Conservation (phyloP, 495 filamentous ascomycete species). For the Xylaria nigripes region DNA sequence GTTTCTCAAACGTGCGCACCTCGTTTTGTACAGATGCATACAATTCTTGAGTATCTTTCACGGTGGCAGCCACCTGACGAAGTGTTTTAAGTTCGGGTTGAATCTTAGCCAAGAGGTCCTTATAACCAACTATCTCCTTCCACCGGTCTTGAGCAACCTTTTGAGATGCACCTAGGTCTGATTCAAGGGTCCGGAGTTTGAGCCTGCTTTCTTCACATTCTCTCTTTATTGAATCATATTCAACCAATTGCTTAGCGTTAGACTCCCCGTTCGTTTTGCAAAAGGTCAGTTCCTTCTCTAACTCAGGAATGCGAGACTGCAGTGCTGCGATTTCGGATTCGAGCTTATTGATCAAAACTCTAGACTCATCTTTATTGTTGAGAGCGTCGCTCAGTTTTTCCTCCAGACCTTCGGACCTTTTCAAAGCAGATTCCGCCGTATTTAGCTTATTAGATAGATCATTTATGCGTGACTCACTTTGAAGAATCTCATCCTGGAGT, state of each 20-base stretch:
- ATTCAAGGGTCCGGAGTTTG: constrained; percentile 61
- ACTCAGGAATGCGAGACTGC: constrained; percentile 52
- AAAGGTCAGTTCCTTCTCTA: constrained; percentile 54
- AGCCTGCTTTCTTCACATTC: constrained; percentile 71
- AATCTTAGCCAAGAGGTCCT: constrained; percentile 68
- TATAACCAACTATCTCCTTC: constrained; percentile 75
- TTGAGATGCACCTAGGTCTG: constrained; percentile 77
- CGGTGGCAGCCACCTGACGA: constrained; percentile 61
- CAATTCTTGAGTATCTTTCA: constrained; percentile 65
- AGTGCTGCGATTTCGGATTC: constrained; percentile 36
- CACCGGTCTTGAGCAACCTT: constrained; percentile 78
- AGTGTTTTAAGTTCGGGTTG: constrained; percentile 77
- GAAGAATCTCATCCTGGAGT: constrained; percentile 54
- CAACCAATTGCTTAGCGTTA: constrained; percentile 46
- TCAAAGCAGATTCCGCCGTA: constrained; percentile 68
- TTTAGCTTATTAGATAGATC: constrained; percentile 56
- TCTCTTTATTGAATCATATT: constrained; percentile 51
- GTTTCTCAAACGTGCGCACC: constrained; percentile 64
- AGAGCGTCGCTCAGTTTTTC: constrained; percentile 71
- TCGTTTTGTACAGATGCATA: constrained; percentile 59
- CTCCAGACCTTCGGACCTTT: constrained; percentile 77
- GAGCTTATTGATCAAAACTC: constrained; percentile 61
- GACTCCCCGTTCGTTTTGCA: constrained; percentile 26
- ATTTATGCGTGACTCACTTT: constrained; percentile 66
- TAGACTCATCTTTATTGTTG: constrained; percentile 73